These are phyloP conservation scores for Colletotrichum horii DNA, from an alignment of 2,329 filamentous ascomycete species.

Conservation along the genomic window DNA sequence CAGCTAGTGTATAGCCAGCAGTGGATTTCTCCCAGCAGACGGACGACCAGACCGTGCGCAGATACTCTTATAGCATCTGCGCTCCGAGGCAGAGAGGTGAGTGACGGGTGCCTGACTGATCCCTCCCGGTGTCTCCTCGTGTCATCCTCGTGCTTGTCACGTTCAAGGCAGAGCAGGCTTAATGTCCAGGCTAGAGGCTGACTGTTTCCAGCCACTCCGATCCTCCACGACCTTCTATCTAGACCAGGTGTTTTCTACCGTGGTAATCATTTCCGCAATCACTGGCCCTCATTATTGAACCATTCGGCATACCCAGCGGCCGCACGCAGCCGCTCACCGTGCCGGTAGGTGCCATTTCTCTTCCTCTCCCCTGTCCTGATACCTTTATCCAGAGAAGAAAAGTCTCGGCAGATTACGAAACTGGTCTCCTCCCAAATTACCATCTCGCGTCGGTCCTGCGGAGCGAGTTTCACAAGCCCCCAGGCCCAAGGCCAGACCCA, in stretches of 20 bases:
- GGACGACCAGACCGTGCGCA: neutral
- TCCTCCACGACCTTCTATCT: neutral
- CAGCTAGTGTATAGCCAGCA: neutral
- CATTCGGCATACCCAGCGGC: neutral
- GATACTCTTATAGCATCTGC: neutral
- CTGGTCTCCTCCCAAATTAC: slow-evolving; percentile 28
- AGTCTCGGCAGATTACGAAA: slow-evolving; percentile 35
- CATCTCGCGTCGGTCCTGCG: slow-evolving; percentile 33
- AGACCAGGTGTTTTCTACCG: neutral
- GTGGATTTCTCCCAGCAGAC: neutral
- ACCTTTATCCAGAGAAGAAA: slow-evolving; percentile 23
- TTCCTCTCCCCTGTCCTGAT: slow-evolving; percentile 16
- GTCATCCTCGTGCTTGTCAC: neutral
- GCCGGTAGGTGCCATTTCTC: slow-evolving; percentile 10
- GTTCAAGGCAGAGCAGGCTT: neutral
- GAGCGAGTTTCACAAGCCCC: slow-evolving; percentile 31
- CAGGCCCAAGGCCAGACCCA: neutral
- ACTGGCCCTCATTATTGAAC: neutral
- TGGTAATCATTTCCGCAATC: neutral
- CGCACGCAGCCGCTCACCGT: neutral
- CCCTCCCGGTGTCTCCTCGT: neutral
- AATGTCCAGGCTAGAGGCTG: neutral
- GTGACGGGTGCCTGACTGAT: neutral
- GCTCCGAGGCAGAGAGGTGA: neutral
- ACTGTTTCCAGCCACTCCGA: neutral